A percentile compares a stretch with the other conserved stretches of the same genome.
Evolutionary conservation across 2,329 filamentous ascomycete genomes (phyloP).

Genomic region (Karstenula rhodostoma): DNA sequence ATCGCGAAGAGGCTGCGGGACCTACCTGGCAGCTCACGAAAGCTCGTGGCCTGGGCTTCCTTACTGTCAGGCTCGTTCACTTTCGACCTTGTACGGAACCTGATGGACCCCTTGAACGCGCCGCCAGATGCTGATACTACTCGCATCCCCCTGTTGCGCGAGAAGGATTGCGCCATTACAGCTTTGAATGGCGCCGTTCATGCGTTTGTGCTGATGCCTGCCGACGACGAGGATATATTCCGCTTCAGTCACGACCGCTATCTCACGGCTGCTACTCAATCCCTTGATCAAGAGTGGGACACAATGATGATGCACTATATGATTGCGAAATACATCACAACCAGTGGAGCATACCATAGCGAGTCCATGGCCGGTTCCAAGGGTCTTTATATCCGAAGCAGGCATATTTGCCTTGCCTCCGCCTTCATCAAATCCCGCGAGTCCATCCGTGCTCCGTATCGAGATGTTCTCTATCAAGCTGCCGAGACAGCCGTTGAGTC

Average conservation of each 20-base stretch:
- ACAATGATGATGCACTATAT: slow-evolving; percentile 79
- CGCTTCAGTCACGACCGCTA: slow-evolving; percentile 89
- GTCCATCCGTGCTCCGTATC: slow-evolving; percentile 68
- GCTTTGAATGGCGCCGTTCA: slow-evolving; percentile 85
- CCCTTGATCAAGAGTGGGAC: slow-evolving; percentile 68
- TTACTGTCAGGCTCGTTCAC: slow-evolving; percentile 84
- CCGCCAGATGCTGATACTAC: slow-evolving; percentile 42
- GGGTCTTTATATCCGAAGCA: slow-evolving; percentile 74
- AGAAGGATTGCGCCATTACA: slow-evolving; percentile 73
- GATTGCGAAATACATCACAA: slow-evolving; percentile 81
- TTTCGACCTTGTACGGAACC: slow-evolving; percentile 78
- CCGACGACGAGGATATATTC: slow-evolving; percentile 86
- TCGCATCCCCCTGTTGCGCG: slow-evolving; percentile 59
- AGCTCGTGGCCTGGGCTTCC: slow-evolving; percentile 86
- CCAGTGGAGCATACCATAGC: slow-evolving; percentile 68
- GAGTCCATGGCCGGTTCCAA: slow-evolving; percentile 59
- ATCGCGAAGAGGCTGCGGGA: slow-evolving; percentile 80
- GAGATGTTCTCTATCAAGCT: slow-evolving; percentile 79
- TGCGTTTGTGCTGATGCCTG: slow-evolving; percentile 80
- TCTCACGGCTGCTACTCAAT: slow-evolving; percentile 71
- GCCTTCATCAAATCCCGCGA: slow-evolving; percentile 76
- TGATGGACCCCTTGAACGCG: slow-evolving; percentile 75
- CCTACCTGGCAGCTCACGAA: slow-evolving; percentile 74
- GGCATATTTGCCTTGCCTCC: slow-evolving; percentile 81
- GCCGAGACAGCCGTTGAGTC: slow-evolving; percentile 81